Conservation (phyloP, 192 early-diverging fungal genomes). For the Coemansia nantahalensis region DNA sequence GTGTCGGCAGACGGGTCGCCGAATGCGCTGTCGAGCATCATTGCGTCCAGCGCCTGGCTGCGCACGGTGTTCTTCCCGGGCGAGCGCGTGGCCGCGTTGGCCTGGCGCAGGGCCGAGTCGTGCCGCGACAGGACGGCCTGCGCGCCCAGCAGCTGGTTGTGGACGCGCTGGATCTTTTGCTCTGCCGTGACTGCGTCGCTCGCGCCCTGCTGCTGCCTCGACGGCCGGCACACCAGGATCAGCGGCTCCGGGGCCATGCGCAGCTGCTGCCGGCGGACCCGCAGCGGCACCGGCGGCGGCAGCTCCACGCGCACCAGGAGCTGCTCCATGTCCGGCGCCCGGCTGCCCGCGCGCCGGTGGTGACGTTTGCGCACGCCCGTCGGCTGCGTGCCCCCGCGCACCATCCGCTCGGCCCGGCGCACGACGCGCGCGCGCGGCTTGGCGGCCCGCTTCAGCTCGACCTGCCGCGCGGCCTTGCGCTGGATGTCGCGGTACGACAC, state of each 20-base stretch:
- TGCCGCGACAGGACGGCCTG: conserved; percentile 52
- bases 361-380: conserved; percentile 9
- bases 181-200: conserved; percentile 16
- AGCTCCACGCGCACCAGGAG: conserved; percentile 47
- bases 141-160: conserved; percentile 53
- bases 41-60: conserved; percentile 34
- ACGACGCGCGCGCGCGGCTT: conserved; percentile 26
- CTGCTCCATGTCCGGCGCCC: conserved; percentile 44
- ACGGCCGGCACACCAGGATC: conserved; percentile 42
- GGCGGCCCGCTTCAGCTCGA: conserved; percentile 20
- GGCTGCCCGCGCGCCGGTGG: conserved; percentile 35
- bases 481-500: conserved; percentile 50
- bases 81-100: background rate
- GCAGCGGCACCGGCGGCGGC: conserved; percentile 53
- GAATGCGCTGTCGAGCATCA: conserved; percentile 48
- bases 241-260: conserved; percentile 41
- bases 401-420: conserved; percentile 48
- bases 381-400: conserved; percentile 31
- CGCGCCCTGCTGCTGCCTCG: background rate
- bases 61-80: conserved; percentile 28
- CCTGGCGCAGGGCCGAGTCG: conserved; percentile 37
- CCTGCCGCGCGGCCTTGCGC: conserved; percentile 30
- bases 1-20: conserved; percentile 33
- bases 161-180: conserved; percentile 39
- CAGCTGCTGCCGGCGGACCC: conserved; percentile 47